These are phyloP conservation scores for Acer yangbiense DNA, from an alignment of 345 rosid genomes.

Conservation along the genomic window DNA sequence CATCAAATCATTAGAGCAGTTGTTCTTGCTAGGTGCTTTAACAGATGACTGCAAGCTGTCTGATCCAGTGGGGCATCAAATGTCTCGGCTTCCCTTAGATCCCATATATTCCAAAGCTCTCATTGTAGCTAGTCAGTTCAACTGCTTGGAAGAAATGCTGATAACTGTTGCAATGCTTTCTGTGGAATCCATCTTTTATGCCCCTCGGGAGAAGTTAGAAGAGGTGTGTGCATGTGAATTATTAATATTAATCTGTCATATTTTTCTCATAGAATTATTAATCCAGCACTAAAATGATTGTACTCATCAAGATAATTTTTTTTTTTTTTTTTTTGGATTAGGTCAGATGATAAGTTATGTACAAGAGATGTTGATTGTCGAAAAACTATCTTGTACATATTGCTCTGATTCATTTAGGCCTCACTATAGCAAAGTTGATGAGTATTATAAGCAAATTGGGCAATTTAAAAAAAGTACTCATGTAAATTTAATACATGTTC, in stretches of 20 bases:
- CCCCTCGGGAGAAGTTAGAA: conserved; percentile 74
- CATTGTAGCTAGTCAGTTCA: conserved; percentile 72
- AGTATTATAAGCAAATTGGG: background rate
- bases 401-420: conserved; percentile 5
- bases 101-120: conserved; percentile 91
- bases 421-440: background rate
- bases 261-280: background rate
- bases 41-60: conserved; percentile 84
- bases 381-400: background rate
- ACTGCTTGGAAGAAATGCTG: conserved; percentile 93
- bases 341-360: background rate
- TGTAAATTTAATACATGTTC: background rate
- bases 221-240: conserved; percentile 47
- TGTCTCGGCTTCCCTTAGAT: conserved; percentile 92
- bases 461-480: background rate
- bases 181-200: conserved; percentile 82
- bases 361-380: background rate
- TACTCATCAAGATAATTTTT: background rate
- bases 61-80: conserved; percentile 79
- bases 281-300: background rate
- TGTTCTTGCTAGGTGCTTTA: conserved; percentile 82
- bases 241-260: conserved; percentile 4
- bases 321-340: background rate
- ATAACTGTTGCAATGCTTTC: conserved; percentile 92
- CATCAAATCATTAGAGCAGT: conserved; percentile 76